Conservation (phyloP, 331 rosid genomes). For the Dryas integrifolia region DNA sequence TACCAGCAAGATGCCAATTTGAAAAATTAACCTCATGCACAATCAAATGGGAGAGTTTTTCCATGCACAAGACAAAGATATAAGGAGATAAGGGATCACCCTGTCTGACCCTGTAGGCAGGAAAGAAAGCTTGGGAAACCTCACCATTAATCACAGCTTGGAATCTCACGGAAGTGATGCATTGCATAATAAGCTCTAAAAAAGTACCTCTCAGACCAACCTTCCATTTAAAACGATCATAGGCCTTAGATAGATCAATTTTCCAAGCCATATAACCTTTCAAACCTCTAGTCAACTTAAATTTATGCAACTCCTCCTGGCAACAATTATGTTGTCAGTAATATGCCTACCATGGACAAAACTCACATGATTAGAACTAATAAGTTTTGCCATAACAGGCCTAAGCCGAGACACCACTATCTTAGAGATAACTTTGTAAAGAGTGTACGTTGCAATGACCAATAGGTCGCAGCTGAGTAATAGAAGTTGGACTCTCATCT, state of each 20-base stretch:
- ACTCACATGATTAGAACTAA: neutral
- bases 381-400: accelerated
- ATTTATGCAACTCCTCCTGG: neutral
- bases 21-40: neutral
- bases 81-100: too few species aligned
- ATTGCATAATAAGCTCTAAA: too few species aligned
- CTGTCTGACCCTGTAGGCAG: too few species aligned
- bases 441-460: neutral
- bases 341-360: neutral
- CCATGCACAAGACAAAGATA: neutral
- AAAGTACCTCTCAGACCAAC: too few species aligned
- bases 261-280: neutral
- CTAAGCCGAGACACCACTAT: neutral
- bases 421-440: neutral
- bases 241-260: neutral
- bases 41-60: neutral
- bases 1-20: neutral
- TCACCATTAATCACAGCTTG: too few species aligned
- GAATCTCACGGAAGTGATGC: too few species aligned
- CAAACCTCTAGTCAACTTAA: neutral
- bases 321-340: neutral
- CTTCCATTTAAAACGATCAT: neutral
- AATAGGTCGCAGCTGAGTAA: neutral
- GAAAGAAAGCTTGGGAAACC: too few species aligned
- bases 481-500: neutral